Evolutionary conservation across 805 yeast genomes (phyloP).

Genomic region (Candida nanaspora): DNA sequence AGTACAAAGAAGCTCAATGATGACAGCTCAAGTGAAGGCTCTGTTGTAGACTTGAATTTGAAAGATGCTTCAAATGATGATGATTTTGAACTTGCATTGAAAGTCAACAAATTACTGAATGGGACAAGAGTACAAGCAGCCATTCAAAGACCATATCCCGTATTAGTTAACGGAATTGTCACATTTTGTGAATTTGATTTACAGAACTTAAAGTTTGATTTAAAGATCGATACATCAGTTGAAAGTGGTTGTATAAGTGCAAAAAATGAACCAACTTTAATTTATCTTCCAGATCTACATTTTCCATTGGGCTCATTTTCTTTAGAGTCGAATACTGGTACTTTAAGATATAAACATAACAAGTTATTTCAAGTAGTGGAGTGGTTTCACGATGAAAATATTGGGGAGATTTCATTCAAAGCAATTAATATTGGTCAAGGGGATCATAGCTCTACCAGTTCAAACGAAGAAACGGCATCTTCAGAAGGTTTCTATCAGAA

Average conservation of each 20-base stretch:
- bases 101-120: slow-evolving; percentile 9
- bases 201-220: slow-evolving; percentile 33
- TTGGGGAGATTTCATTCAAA: slow-evolving; percentile 17
- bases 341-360: slow-evolving; percentile 38
- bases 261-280: slow-evolving; percentile 39
- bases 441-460: slow-evolving; percentile 1
- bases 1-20: background rate
- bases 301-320: slow-evolving; percentile 44
- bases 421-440: slow-evolving; percentile 7
- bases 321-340: slow-evolving; percentile 49
- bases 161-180: slow-evolving; percentile 55
- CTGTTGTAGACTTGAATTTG: no score
- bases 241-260: slow-evolving; percentile 4
- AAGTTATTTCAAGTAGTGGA: slow-evolving; percentile 47
- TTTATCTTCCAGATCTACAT: slow-evolving; percentile 70
- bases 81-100: slow-evolving; percentile 9
- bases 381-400: slow-evolving; percentile 54
- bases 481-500: slow-evolving; percentile 2
- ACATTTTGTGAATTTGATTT: slow-evolving; percentile 53
- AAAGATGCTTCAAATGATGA: background rate
- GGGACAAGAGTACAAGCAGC: slow-evolving; percentile 77
- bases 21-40: no score
- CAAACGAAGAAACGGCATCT: slow-evolving; percentile 1
- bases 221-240: slow-evolving; percentile 33
- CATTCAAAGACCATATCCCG: slow-evolving; percentile 69